These are phyloP conservation scores for Neurospora discreta DNA, from an alignment of 495 filamentous ascomycete genomes.

Conservation along the genomic window DNA sequence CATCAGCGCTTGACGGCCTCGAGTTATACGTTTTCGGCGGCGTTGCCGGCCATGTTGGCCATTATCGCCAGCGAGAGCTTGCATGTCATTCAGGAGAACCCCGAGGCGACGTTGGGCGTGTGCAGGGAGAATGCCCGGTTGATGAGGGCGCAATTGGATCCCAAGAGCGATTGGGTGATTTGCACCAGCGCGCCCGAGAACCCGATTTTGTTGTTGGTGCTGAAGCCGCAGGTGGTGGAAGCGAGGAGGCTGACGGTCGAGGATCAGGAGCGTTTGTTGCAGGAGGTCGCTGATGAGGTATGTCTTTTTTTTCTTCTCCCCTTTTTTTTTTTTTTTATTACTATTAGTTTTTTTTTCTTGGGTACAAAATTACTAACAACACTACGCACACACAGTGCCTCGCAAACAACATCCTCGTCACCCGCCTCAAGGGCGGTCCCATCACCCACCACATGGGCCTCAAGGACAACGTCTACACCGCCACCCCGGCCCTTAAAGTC, in stretches of 20 bases:
- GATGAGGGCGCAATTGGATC: conserved; percentile 80
- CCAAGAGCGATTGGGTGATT: conserved; percentile 80
- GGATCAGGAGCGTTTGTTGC: conserved; percentile 77
- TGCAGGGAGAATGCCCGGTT: conserved; percentile 72
- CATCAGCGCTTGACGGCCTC: conserved; percentile 87
- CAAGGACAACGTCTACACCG: conserved; percentile 53
- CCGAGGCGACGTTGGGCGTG: conserved; percentile 54
- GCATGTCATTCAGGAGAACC: conserved; percentile 69
- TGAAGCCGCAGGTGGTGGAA: conserved; percentile 75
- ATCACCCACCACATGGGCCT: conserved; percentile 40
- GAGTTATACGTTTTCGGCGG: conserved; percentile 90
- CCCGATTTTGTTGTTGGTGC: conserved; percentile 70
- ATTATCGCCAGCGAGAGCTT: conserved; percentile 89
- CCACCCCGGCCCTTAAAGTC: conserved; percentile 75
- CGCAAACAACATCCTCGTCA: conserved; percentile 78
- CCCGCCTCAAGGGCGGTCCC: conserved; percentile 68
- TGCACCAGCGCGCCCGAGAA: conserved; percentile 79
- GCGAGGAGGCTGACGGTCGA: conserved; percentile 51
- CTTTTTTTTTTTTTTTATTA: no score
- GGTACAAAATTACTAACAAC: no score
- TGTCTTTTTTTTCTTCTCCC: conserved; percentile 8
- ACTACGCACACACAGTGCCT: conserved; percentile 58
- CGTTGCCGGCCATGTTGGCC: conserved; percentile 83
- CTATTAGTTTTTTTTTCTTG: no score
- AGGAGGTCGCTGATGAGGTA: conserved; percentile 93